A percentile compares a stretch with the other conserved stretches of the same genome.
These are phyloP conservation scores for Akebia trifoliata DNA, from an alignment of 164 flowering plant species.

Conservation along the genomic window DNA sequence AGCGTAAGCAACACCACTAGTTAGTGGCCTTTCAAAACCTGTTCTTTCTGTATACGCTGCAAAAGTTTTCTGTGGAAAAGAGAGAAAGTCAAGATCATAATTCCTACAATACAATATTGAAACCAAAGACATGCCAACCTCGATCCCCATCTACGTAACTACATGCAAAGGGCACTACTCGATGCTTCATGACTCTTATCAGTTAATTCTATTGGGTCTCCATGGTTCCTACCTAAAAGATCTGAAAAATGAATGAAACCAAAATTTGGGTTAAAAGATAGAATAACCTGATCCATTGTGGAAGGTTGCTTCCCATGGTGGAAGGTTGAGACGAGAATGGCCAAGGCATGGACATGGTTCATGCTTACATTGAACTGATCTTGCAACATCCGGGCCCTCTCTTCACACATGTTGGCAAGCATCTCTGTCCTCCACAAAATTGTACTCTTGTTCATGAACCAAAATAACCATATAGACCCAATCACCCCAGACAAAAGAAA, in stretches of 20 bases:
- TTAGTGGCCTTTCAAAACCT: slow-evolving; percentile 92
- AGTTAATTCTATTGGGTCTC: too few relatives aligned
- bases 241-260: too few relatives aligned
- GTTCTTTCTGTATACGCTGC: slow-evolving; percentile 90
- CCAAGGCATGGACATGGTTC: slow-evolving; percentile 95
- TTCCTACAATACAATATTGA: too few relatives aligned
- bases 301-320: slow-evolving; percentile 86
- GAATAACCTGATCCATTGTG: slow-evolving; percentile 82
- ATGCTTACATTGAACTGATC: slow-evolving; percentile 96
- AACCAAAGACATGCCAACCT: too few relatives aligned
- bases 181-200: too few relatives aligned
- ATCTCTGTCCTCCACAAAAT: slow-evolving; percentile 48
- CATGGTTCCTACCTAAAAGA: too few relatives aligned
- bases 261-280: not conserved
- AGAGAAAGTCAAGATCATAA: slow-evolving; percentile 1
- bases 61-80: slow-evolving; percentile 70
- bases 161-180: too few relatives aligned
- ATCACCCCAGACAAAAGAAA: slow-evolving; percentile 45
- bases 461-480: slow-evolving; percentile 48
- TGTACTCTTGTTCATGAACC: slow-evolving; percentile 36
- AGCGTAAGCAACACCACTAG: slow-evolving; percentile 98
- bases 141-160: too few relatives aligned
- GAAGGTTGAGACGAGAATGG: slow-evolving; percentile 85
- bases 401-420: slow-evolving; percentile 87
- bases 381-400: slow-evolving; percentile 92